Conservation (phyloP, 441 rosid genomes). For the Pelargonium fulgidum region DNA sequence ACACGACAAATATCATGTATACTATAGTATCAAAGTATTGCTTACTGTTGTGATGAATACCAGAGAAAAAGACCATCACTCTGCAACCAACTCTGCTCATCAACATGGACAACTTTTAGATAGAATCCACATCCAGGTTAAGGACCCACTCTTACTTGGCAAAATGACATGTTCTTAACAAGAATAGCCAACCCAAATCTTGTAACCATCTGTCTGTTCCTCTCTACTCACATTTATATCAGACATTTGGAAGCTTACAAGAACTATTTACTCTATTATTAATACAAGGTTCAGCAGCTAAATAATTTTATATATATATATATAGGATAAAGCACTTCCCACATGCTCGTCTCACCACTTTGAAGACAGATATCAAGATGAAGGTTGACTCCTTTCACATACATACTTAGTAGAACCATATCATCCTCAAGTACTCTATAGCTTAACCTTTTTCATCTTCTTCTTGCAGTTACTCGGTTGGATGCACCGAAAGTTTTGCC, state of each 20-base stretch:
- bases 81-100: conserved; percentile 9
- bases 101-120: conserved; percentile 9
- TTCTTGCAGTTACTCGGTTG: conserved; percentile 65
- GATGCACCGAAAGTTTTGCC: conserved; percentile 80
- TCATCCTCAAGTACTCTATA: conserved; percentile 5
- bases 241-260: conserved; percentile 19
- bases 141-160: conserved; percentile 43
- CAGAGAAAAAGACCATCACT: not conserved
- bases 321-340: conserved; percentile 20
- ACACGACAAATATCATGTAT: not conserved
- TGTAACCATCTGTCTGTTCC: conserved; percentile 58
- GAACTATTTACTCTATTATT: conserved; percentile 23
- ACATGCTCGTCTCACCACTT: conserved; percentile 13
- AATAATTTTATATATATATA: conserved; percentile 4
- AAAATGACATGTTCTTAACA: conserved; percentile 47
- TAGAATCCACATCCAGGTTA: not conserved
- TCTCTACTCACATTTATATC: conserved; percentile 38
- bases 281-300: conserved; percentile 21
- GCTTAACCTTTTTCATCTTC: conserved; percentile 16
- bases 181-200: conserved; percentile 36
- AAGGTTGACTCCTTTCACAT: conserved; percentile 35
- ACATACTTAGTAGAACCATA: not conserved
- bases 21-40: conserved; percentile 10
- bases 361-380: conserved; percentile 32
- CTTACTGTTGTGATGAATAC: not conserved